Conservation (phyloP, 192 early-diverging fungal species). For the Allomyces macrogynus region DNA sequence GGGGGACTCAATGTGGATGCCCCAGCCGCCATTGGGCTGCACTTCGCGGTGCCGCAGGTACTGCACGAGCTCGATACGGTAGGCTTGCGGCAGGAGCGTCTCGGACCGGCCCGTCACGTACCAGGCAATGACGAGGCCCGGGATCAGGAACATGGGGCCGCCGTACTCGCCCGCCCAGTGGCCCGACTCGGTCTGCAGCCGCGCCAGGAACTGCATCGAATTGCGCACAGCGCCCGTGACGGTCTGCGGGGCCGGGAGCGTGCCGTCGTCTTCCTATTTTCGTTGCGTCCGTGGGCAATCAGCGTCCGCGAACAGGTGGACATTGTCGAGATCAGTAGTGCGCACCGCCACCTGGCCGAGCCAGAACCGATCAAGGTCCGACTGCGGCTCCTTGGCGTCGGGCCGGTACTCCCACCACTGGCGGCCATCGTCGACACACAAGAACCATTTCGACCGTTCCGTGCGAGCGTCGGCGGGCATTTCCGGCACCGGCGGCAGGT, state of each 20-base stretch:
- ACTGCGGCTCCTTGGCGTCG: conserved; percentile 40
- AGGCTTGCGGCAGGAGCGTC: conserved; percentile 35
- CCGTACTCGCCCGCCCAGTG: conserved; percentile 94
- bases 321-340: background rate
- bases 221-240: conserved; percentile 67
- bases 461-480: conserved; percentile 15
- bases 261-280: conserved; percentile 24
- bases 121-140: conserved; percentile 71
- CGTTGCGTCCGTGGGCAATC: background rate
- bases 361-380: conserved; percentile 68
- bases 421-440: conserved; percentile 61
- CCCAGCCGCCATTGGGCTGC: conserved; percentile 78
- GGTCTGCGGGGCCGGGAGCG: conserved; percentile 34
- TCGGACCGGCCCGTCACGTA: conserved; percentile 47
- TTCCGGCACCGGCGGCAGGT: background rate
- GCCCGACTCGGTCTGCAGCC: conserved; percentile 62
- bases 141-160: conserved; percentile 90
- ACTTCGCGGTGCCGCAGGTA: conserved; percentile 65
- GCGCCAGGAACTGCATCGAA: conserved; percentile 73
- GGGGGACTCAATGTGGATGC: conserved; percentile 77
- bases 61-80: conserved; percentile 56
- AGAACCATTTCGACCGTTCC: conserved; percentile 69
- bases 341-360: conserved; percentile 45
- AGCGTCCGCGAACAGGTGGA: conserved; percentile 1
- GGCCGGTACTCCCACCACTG: conserved; percentile 78